Evolutionary conservation across 371 early-diverging fungal genomes (phyloP).

Genomic region (Mortierella sp.): DNA sequence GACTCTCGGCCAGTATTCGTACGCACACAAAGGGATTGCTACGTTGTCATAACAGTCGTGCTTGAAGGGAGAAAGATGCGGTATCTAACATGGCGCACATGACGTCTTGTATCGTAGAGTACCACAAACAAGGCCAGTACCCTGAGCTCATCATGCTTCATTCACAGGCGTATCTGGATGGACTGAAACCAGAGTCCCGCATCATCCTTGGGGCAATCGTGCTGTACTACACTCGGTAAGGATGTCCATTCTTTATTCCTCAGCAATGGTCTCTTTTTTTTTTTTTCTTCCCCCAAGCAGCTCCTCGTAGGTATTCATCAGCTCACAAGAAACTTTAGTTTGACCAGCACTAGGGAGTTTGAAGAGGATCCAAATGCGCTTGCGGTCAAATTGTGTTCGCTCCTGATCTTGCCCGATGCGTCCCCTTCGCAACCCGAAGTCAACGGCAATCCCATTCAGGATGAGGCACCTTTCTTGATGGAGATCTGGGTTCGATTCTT

Average conservation of each 20-base stretch:
- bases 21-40: neutral
- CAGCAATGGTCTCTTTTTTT: too few relatives aligned
- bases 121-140: neutral
- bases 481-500: conserved; percentile 4
- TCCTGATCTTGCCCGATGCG: neutral
- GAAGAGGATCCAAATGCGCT: neutral
- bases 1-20: neutral
- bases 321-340: neutral
- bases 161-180: neutral
- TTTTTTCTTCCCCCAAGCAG: too few relatives aligned
- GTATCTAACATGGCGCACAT: too few relatives aligned
- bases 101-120: too few relatives aligned
- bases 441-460: neutral
- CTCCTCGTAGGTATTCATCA: too few relatives aligned
- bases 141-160: neutral
- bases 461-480: conserved; percentile 5
- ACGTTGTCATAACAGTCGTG: neutral
- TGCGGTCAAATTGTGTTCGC: neutral
- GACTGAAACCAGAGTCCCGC: neutral
- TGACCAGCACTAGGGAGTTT: neutral
- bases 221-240: neutral
- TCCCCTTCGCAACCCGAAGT: neutral
- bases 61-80: too few relatives aligned
- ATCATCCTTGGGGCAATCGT: conserved; percentile 1
- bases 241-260: neutral